Evolutionary conservation across 2,329 filamentous ascomycete genomes (phyloP), one percentile per base, ranked within the genome.

Genomic region (Escovopsis sp.): DNA sequence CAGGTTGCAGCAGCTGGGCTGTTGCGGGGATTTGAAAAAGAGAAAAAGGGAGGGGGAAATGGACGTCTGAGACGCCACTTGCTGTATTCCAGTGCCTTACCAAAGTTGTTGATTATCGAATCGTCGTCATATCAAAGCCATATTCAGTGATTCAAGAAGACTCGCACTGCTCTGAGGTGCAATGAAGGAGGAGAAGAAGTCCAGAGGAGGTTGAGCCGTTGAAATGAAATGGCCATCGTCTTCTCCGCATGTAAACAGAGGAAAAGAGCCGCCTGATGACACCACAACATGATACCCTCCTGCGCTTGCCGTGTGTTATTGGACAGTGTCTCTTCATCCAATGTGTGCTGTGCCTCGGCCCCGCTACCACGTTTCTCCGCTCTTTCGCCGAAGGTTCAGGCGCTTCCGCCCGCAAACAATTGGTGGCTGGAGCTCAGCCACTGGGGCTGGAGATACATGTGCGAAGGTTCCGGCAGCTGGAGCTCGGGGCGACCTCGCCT

Each of bases 331-430:
- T 23, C 23, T 23, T 23, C 23, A 23, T 23, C 4, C 23, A 23
- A 11, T 39, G 12, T 19, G 19, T 26, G 35, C 36, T 43, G 47
- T 39, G 23, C 18, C 34, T 35, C 42, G 40, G 38, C 35, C 39
- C 19, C 55, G 58, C 55, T 46, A 36, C 39, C 46, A 55, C 44
- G 43, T 57, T 60, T 55, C 43, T 60, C 58, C 58, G 58, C 38
- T 35, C 39, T 41, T 19, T 28, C 34, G 19, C 19, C 23, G 23
- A 6, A 23, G 23, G 23, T 4, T 23, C 4, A 23, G 23, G 23
- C 23, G 23, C 23, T 23, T 23, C 4, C 4, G 6, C 4, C 23
- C 23, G 4, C 23, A 23, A 23, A 15, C 15, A 2, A 15, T 15
- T 15, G 15, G 15, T 35, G 33, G 33, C 23, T 23, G 23, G 23